phyloP scores from a whole-genome alignment of 2,329 filamentous ascomycete genomes.

The Aspergillus sp. region DNA sequence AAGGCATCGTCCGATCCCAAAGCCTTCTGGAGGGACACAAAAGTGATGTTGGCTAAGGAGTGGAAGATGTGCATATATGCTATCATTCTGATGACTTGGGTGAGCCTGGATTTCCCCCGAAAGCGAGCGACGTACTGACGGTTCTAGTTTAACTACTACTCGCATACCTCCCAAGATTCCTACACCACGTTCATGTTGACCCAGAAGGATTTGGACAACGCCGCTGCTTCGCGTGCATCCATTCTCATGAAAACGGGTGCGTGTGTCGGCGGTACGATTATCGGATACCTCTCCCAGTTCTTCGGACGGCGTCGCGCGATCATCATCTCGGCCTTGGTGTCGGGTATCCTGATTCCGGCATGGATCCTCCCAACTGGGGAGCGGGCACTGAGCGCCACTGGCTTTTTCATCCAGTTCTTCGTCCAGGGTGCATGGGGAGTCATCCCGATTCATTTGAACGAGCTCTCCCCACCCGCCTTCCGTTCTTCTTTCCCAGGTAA shows the following conservation, averaged over 20 bases:
- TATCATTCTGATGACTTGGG: conserved; percentile 72
- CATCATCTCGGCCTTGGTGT: conserved; percentile 64
- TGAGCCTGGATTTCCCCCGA: conserved; percentile 4
- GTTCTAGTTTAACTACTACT: conserved; percentile 64
- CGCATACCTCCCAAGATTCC: conserved; percentile 75
- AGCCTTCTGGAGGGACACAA: conserved; percentile 68
- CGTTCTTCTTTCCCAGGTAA: conserved; percentile 63
- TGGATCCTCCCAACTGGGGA: conserved; percentile 58
- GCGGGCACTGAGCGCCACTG: conserved; percentile 25
- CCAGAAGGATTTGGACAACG: conserved; percentile 66
- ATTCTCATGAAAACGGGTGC: conserved; percentile 79
- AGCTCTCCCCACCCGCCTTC: conserved; percentile 69
- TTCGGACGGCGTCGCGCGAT: conserved; percentile 62
- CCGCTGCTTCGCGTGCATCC: conserved; percentile 66
- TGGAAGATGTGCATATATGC: conserved; percentile 79
- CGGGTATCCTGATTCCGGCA: conserved; percentile 64
- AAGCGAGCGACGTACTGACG: not conserved
- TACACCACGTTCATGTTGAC: conserved; percentile 78
- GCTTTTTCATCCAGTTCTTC: conserved; percentile 58
- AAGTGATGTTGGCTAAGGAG: conserved; percentile 64
- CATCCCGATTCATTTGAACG: conserved; percentile 72
- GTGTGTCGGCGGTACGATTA: conserved; percentile 54
- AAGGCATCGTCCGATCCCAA: conserved; percentile 45
- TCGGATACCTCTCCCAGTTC: conserved; percentile 71
- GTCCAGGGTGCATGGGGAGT: conserved; percentile 70